Conservation (phyloP, 2,329 filamentous ascomycete genomes). For the Magnaporthales sp. region DNA sequence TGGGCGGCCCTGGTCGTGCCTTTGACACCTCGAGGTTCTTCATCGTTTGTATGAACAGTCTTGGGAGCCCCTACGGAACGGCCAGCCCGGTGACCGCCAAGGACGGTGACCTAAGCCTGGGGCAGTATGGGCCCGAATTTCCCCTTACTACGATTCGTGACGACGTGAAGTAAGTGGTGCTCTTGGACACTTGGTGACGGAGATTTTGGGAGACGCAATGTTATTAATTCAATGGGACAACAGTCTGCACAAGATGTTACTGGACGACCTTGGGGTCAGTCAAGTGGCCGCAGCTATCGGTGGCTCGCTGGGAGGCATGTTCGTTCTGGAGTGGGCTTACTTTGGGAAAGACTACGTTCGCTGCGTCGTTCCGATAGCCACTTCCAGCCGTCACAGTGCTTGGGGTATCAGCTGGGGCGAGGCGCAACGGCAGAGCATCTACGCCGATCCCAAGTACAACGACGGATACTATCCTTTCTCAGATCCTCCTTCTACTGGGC, state of each 20-base stretch:
- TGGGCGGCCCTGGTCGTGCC: slow-evolving; percentile 68
- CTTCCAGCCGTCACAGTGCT: slow-evolving; percentile 74
- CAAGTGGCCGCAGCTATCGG: slow-evolving; percentile 74
- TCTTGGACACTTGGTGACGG: neutral
- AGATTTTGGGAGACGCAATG: neutral
- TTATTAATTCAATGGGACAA: neutral
- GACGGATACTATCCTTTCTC: slow-evolving; percentile 89
- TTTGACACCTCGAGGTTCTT: slow-evolving; percentile 82
- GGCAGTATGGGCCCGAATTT: slow-evolving; percentile 88
- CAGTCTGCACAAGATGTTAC: slow-evolving; percentile 68
- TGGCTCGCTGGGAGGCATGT: slow-evolving; percentile 82
- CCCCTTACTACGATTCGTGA: slow-evolving; percentile 91
- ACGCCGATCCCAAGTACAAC: slow-evolving; percentile 96
- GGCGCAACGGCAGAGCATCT: slow-evolving; percentile 86
- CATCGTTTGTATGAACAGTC: slow-evolving; percentile 76
- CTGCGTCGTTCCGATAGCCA: slow-evolving; percentile 74
- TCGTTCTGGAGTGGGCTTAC: slow-evolving; percentile 87
- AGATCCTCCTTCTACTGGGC: slow-evolving; percentile 76
- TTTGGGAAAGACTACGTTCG: slow-evolving; percentile 80
- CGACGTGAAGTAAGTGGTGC: slow-evolving; percentile 72
- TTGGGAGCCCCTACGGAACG: slow-evolving; percentile 78
- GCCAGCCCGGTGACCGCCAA: slow-evolving; percentile 85
- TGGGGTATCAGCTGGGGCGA: slow-evolving; percentile 92
- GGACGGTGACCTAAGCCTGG: slow-evolving; percentile 66
- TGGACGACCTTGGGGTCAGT: slow-evolving; percentile 72